Percentiles rank a stretch among this genome's conserved stretches.
Evolutionary conservation across 2,329 filamentous ascomycete species (phyloP).

Genomic region (Ceratocystis lukuohia): DNA sequence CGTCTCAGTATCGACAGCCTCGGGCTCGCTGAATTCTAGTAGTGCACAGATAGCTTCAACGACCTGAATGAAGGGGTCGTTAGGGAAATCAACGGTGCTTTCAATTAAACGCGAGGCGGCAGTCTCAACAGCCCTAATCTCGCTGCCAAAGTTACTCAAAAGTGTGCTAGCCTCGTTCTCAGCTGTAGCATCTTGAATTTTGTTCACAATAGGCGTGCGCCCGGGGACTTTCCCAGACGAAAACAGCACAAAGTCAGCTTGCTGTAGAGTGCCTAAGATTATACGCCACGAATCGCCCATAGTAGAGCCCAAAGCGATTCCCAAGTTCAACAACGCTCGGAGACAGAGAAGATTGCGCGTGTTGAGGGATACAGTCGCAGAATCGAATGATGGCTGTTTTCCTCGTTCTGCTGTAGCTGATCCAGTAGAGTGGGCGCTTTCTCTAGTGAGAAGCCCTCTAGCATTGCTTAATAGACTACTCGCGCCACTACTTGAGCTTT

Average conservation of each 20-base stretch:
- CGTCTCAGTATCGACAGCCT: constrained; percentile 5
- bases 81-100: constrained; percentile 82
- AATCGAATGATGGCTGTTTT: constrained; percentile 46
- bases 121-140: constrained; percentile 78
- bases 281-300: constrained; percentile 79
- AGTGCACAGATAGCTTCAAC: constrained; percentile 62
- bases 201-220: constrained; percentile 34
- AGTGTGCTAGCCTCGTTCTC: constrained; percentile 39
- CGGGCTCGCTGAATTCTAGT: constrained; percentile 33
- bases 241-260: constrained; percentile 78
- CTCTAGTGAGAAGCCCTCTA: constrained; percentile 59
- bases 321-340: constrained; percentile 81
- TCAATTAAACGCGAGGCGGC: constrained; percentile 79
- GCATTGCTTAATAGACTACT: constrained; percentile 56
- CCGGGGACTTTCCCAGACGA: constrained; percentile 44
- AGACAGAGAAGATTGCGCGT: constrained; percentile 84
- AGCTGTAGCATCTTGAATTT: constrained; percentile 34
- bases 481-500: constrained; percentile 22
- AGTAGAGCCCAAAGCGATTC: constrained; percentile 84
- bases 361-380: constrained; percentile 47
- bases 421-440: constrained; percentile 49
- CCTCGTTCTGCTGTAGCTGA: constrained; percentile 45
- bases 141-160: constrained; percentile 57
- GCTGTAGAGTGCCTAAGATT: constrained; percentile 78
- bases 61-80: constrained; percentile 64